These are phyloP conservation scores for Penicillium sp. DNA, from an alignment of 2,329 filamentous ascomycete genomes.

Conservation along the genomic window DNA sequence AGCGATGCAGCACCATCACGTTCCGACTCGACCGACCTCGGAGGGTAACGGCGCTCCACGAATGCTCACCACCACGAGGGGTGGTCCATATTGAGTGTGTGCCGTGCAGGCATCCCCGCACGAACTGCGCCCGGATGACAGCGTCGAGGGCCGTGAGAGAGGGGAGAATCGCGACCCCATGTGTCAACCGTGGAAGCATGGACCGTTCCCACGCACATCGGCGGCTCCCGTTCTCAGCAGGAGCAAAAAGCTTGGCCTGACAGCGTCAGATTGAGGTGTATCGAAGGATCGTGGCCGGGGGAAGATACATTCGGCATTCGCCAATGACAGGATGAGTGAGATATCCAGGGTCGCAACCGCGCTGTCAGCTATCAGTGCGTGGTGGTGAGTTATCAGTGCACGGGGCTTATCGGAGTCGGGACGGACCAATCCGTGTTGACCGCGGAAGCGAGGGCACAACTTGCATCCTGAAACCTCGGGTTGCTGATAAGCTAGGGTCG, in stretches of 20 bases:
- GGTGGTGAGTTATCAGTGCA: slow-evolving; percentile 10
- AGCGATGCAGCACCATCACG: too few species aligned
- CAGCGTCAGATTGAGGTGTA: background rate
- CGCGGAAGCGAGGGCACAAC: slow-evolving; percentile 16
- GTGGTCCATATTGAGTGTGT: background rate
- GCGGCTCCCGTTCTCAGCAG: slow-evolving; percentile 11
- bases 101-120: slow-evolving; percentile 5
- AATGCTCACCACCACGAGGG: too few species aligned
- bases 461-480: slow-evolving; percentile 12
- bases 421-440: slow-evolving; percentile 7
- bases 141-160: too few species aligned
- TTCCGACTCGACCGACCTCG: background rate
- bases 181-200: too few species aligned
- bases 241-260: slow-evolving; percentile 6
- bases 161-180: too few species aligned
- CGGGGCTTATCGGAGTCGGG: slow-evolving; percentile 16
- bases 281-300: background rate
- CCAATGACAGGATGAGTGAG: slow-evolving; percentile 1
- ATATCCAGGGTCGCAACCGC: too few species aligned
- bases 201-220: slow-evolving; percentile 12
- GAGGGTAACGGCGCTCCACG: slow-evolving; percentile 1
- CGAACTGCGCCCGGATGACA: background rate
- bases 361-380: too few species aligned
- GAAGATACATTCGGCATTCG: background rate
- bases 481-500: slow-evolving; percentile 19